Evolutionary conservation across 139 green algal genomes (phyloP).

Genomic region (Chlamydomonas sp.): DNA sequence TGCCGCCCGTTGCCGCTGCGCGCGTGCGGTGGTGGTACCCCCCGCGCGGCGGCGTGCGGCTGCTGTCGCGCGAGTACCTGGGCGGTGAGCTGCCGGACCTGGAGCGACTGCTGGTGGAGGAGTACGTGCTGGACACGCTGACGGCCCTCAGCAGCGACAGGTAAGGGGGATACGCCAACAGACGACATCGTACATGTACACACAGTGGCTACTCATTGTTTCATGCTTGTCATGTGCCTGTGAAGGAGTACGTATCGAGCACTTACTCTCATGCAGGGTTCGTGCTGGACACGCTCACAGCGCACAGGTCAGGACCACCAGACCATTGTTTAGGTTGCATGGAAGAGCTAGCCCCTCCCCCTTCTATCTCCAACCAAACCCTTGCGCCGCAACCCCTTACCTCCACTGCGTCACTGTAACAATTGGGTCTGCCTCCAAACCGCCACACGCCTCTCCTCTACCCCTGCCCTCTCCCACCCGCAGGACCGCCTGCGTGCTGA

Average conservation of each 20-base stretch:
- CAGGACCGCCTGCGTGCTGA: slow-evolving; percentile 38
- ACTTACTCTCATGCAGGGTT: not conserved
- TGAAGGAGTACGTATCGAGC: too few relatives aligned
- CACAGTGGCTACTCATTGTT: too few relatives aligned
- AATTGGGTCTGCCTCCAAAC: not conserved
- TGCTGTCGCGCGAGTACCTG: slow-evolving; percentile 77
- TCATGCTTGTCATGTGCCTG: too few relatives aligned
- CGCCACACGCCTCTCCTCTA: not conserved
- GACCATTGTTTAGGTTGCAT: too few relatives aligned
- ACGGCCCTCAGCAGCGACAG: slow-evolving; percentile 69
- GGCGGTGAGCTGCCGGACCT: slow-evolving; percentile 55
- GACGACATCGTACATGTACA: too few relatives aligned
- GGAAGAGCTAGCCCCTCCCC: too few relatives aligned
- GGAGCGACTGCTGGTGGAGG: slow-evolving; percentile 83
- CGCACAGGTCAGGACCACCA: not conserved
- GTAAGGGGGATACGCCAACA: not conserved
- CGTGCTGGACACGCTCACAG: slow-evolving; percentile 22
- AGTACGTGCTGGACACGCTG: slow-evolving; percentile 87
- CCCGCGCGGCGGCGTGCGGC: slow-evolving; percentile 71
- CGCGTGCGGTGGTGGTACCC: slow-evolving; percentile 59
- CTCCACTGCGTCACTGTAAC: not conserved
- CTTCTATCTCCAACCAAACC: not conserved
- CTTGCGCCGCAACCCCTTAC: not conserved
- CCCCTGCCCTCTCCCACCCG: not conserved
- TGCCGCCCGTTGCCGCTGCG: not conserved